phyloP scores from a whole-genome alignment of 768 basidiomycete genomes.

The Russula brevipes region DNA sequence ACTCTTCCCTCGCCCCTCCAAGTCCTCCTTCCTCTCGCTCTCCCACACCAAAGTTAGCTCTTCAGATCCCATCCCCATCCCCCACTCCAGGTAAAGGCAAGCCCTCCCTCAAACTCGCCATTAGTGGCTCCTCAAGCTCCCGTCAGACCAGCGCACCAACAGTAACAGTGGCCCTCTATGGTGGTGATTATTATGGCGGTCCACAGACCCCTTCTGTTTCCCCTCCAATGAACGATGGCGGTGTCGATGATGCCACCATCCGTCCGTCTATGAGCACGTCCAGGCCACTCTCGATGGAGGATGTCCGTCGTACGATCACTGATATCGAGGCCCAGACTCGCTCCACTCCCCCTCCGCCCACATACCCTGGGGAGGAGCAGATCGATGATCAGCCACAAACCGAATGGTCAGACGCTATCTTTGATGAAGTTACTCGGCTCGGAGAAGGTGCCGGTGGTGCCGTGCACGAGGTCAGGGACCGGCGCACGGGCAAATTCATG shows the following conservation, averaged over 20 bases:
- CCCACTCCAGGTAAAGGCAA: constrained; percentile 20
- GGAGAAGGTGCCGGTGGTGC: constrained; percentile 97
- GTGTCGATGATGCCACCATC: constrained; percentile 40
- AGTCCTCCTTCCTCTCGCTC: constrained; percentile 27
- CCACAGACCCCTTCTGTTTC: constrained; percentile 22
- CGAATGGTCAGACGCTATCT: constrained; percentile 60
- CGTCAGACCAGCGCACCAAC: constrained; percentile 6
- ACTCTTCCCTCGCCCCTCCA: constrained; percentile 16
- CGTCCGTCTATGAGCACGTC: constrained; percentile 32
- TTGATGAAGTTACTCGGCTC: constrained; percentile 72
- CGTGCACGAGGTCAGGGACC: constrained; percentile 89
- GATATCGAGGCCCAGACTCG: constrained; percentile 33
- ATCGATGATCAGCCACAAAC: constrained; percentile 34
- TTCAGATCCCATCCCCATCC: constrained; percentile 30
- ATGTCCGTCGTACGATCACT: constrained; percentile 26
- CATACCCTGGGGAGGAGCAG: constrained; percentile 30
- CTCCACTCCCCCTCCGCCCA: constrained; percentile 33
- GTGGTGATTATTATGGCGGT: constrained; percentile 26
- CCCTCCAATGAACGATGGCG: constrained; percentile 29
- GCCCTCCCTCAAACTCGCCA: constrained; percentile 26
- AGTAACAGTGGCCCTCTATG: constrained; percentile 4
- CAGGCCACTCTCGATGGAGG: constrained; percentile 26
- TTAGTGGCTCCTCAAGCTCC: constrained; percentile 5
- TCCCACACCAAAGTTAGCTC: constrained; percentile 31
- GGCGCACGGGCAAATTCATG: constrained; percentile 71